phyloP scores from a whole-genome alignment of 306 rosid species.

The Prunus kanzakura region DNA sequence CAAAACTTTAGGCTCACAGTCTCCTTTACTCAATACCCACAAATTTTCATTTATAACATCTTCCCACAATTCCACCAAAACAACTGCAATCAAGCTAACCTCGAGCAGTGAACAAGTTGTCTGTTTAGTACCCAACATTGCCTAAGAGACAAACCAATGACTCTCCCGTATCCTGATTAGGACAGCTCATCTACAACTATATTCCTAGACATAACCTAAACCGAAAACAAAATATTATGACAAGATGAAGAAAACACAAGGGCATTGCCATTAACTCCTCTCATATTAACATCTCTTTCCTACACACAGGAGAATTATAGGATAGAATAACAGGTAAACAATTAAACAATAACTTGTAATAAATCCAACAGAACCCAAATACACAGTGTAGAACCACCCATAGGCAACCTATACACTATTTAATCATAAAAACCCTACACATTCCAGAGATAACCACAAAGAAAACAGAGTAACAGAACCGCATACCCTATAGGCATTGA shows the following conservation, averaged over 20 bases:
- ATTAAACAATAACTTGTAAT: not conserved
- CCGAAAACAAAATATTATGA: not conserved
- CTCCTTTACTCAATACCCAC: not conserved
- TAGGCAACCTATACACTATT: not conserved
- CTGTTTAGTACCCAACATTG: not conserved
- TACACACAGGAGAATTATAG: not conserved
- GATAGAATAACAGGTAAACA: not conserved
- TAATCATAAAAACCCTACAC: not conserved
- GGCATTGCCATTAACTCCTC: not conserved
- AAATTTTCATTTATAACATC: not conserved
- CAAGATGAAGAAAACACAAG: not conserved
- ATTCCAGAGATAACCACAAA: not conserved
- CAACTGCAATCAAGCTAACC: not conserved
- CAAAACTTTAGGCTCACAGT: not conserved
- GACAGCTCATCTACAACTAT: not conserved
- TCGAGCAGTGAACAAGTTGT: not conserved
- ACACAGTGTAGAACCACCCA: not conserved
- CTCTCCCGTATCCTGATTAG: not conserved
- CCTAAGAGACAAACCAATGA: not conserved
- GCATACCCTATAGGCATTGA: constrained; percentile 82
- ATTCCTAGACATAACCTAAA: not conserved
- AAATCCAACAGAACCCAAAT: not conserved
- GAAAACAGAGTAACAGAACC: not conserved
- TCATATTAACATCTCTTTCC: not conserved
- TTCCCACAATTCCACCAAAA: not conserved